Conservation (phyloP, 140 eudicot species). For the Anethum foeniculum region DNA sequence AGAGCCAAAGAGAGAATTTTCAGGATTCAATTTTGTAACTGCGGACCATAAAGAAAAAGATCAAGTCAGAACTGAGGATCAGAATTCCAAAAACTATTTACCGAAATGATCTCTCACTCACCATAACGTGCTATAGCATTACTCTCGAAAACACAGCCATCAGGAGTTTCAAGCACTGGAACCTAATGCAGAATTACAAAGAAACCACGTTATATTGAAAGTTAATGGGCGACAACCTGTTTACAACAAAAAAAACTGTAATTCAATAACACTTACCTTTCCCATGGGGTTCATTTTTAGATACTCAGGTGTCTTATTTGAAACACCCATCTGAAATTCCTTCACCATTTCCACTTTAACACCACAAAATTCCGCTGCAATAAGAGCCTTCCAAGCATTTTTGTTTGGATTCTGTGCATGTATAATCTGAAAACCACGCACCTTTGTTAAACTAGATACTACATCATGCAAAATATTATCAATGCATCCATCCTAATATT, state of each 20-base stretch:
- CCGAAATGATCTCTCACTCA: conserved; percentile 16
- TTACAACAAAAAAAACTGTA: neutral
- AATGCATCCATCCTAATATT: neutral
- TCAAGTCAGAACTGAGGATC: neutral
- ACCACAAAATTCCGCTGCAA: conserved; percentile 71
- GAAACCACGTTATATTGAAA: neutral
- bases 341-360: conserved; percentile 52
- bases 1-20: conserved; percentile 56
- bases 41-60: conserved; percentile 9
- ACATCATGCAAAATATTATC: neutral
- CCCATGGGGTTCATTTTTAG: conserved; percentile 90
- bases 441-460: neutral
- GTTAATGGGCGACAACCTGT: neutral
- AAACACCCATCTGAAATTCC: conserved; percentile 67
- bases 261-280: conserved; percentile 34
- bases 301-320: conserved; percentile 79
- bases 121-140: conserved; percentile 97
- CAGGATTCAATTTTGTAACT: conserved; percentile 56
- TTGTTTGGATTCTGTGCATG: conserved; percentile 40
- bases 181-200: conserved; percentile 29
- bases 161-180: conserved; percentile 92
- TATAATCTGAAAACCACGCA: conserved; percentile 31
- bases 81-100: neutral
- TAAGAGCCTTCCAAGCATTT: conserved; percentile 61
- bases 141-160: conserved; percentile 79